Base-by-base conservation (phyloP, 495 filamentous ascomycete species). In the Aspergillus homomorphus region DNA sequence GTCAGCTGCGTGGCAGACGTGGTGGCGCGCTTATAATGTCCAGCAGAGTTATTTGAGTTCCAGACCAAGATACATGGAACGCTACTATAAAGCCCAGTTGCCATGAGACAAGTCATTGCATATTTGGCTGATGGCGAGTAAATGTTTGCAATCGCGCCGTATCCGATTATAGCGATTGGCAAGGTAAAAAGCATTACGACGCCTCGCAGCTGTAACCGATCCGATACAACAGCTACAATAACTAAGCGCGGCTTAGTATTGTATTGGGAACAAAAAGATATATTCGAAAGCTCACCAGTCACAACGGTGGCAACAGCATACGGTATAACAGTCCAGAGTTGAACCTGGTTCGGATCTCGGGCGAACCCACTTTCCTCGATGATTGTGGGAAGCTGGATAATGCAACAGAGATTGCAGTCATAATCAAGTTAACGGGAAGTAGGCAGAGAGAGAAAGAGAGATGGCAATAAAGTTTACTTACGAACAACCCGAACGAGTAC, bases 271-370 rank as follows among this genome's bases (percentile, higher is more conserved):
- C 4, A 10, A 1, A 20, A 52, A 19, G 1, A 19, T 24, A 88
- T 65, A 15, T 87, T 73, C 72, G 59, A 64, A 87, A 91, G 19
- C 88, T 83, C 44, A 81, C 76, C 53, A 87, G 92, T 96, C 4
- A 93, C 62, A 0, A 91, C 57, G 4, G 89, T 86, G 18, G 91
- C 93, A 0, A 79, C 86, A 20, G 87, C 91, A 64, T 98, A 96
- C 0, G 91, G 91, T 45, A 93, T 91, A 0, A 96, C 92, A 8
- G 84, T 86, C 66, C 96, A 83, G 3, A 96, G 79, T 64, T 98
- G 91, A 0, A 90, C 84, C 14, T 79, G 83, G 4, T 89, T 89
- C 15, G 81, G 70, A 20, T 75, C 79, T 67, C 86, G 62, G 20
- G 76, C 74, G 43, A 79, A 95, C 20, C 90, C 90, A 30, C 73